A percentile compares a stretch with the other conserved stretches of the same genome.
Conservation (phyloP, 1,139 yeast species). For the Torulaspora pretoriensis region DNA sequence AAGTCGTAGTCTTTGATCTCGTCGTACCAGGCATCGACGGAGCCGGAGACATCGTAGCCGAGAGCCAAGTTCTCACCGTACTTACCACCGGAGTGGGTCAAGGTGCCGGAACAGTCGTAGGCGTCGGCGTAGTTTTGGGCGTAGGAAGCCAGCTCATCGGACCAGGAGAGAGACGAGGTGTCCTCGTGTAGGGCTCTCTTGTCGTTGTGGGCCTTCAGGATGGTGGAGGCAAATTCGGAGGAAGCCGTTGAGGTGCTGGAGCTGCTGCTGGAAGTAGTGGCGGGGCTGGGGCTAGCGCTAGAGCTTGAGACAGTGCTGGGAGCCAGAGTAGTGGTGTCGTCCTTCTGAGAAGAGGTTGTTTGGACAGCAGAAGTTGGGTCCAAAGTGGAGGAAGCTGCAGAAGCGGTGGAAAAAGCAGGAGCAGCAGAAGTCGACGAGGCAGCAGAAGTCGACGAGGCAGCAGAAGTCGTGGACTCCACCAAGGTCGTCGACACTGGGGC, state of each 20-base stretch:
- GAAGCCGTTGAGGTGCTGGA: conserved; percentile 19
- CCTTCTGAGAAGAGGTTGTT: conserved; percentile 8
- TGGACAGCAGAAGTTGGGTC: background rate
- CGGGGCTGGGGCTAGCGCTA: conserved; percentile 12
- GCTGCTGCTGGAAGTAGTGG: background rate
- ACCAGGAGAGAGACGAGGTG: conserved; percentile 62
- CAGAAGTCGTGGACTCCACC: conserved; percentile 9
- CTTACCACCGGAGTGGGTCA: conserved; percentile 72
- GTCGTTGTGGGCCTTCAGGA: conserved; percentile 59
- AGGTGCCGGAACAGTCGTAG: conserved; percentile 64
- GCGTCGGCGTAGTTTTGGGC: conserved; percentile 68
- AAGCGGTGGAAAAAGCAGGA: conserved; percentile 8
- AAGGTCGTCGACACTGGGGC: conserved; percentile 3
- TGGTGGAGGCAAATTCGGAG: conserved; percentile 33
- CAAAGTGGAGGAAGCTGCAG: conserved; percentile 9
- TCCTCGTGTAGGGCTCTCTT: conserved; percentile 61
- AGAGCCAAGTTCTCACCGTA: conserved; percentile 87
- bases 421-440: conserved; percentile 12
- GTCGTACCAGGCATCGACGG: conserved; percentile 79
- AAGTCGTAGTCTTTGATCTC: conserved; percentile 62
- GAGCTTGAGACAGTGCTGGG: conserved; percentile 24
- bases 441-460: conserved; percentile 9
- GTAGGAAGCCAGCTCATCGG: conserved; percentile 52
- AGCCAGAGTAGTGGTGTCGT: conserved; percentile 17
- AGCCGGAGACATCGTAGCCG: conserved; percentile 58